phyloP scores from a whole-genome alignment of 1,284 basidiomycete genomes.

The Moesziomyces globuligerus region DNA sequence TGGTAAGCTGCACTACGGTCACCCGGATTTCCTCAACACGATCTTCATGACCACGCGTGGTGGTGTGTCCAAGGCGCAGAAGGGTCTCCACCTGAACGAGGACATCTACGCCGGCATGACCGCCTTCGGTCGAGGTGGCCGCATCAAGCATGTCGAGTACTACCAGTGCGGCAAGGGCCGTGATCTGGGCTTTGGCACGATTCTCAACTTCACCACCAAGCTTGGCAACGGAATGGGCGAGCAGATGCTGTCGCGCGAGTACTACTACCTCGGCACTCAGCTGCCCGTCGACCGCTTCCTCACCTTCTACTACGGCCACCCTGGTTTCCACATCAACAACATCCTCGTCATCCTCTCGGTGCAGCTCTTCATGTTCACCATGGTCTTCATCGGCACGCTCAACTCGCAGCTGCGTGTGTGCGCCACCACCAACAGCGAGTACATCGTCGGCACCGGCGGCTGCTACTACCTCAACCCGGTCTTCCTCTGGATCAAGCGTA shows the following conservation, averaged over 20 bases:
- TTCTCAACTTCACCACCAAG: conserved; percentile 99
- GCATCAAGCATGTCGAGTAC: conserved; percentile 99
- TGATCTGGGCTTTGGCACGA: conserved; percentile 98
- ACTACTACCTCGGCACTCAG: conserved; percentile 99
- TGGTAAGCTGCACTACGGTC: conserved; percentile 98
- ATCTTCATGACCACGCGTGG: conserved; percentile 98
- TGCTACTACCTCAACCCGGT: conserved; percentile 67
- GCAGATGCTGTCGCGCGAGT: conserved; percentile 98
- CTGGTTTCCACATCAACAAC: conserved; percentile 99
- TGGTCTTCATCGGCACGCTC: conserved; percentile 67
- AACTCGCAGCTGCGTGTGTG: conserved; percentile 64
- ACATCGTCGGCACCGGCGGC: conserved; percentile 62
- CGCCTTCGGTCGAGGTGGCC: conserved; percentile 92
- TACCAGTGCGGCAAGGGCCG: conserved; percentile 97
- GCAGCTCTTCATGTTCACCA: conserved; percentile 67
- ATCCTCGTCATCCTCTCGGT: conserved; percentile 75
- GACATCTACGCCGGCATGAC: conserved; percentile 99
- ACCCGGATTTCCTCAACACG: conserved; percentile 98
- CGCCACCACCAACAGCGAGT: conserved; percentile 62
- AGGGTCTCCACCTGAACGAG: conserved; percentile 96
- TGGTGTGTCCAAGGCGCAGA: conserved; percentile 98
- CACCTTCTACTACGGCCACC: conserved; percentile 99
- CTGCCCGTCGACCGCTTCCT: conserved; percentile 97
- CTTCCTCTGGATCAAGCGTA: conserved; percentile 67
- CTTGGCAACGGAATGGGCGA: conserved; percentile 99